These are phyloP conservation scores for Elaphomyces granulatus DNA, from an alignment of 495 filamentous ascomycete genomes.

Conservation along the genomic window DNA sequence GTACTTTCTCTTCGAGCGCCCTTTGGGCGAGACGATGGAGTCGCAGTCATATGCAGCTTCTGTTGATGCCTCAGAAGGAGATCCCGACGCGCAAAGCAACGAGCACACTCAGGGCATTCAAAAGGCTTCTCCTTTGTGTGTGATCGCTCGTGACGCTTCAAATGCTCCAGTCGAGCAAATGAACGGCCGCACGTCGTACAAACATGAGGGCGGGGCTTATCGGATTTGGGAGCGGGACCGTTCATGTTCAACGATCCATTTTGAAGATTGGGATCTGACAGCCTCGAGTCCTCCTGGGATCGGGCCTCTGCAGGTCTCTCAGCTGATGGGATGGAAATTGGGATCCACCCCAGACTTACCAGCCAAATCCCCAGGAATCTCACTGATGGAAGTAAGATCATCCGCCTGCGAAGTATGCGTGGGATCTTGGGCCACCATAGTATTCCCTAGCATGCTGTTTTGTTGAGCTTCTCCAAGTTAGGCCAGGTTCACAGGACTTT, in stretches of 20 bases:
- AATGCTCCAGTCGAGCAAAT: constrained; percentile 89
- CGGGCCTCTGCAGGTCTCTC: constrained; percentile 4
- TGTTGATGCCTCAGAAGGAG: constrained; percentile 91
- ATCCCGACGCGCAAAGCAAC: constrained; percentile 92
- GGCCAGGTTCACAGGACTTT: too few relatives aligned
- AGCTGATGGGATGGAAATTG: neutral
- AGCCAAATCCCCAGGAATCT: constrained; percentile 28
- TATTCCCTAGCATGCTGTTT: too few relatives aligned
- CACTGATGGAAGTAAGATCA: constrained; percentile 34
- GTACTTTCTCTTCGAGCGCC: constrained; percentile 73
- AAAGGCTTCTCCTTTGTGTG: constrained; percentile 99
- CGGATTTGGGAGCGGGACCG: constrained; percentile 70
- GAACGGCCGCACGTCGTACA: constrained; percentile 87
- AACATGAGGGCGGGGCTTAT: constrained; percentile 92
- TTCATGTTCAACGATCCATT: constrained; percentile 25
- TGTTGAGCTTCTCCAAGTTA: too few relatives aligned
- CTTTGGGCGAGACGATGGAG: constrained; percentile 74
- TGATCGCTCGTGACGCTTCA: constrained; percentile 96
- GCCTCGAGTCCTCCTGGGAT: constrained; percentile 21
- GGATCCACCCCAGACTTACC: constrained; percentile 21
- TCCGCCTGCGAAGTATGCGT: constrained; percentile 24
- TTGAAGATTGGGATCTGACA: constrained; percentile 24
- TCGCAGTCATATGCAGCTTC: constrained; percentile 95
- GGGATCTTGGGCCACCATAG: constrained; percentile 27
- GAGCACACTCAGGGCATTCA: constrained; percentile 86